phyloP scores from a whole-genome alignment of 2,329 filamentous ascomycete genomes.

The Penicillium sp. region DNA sequence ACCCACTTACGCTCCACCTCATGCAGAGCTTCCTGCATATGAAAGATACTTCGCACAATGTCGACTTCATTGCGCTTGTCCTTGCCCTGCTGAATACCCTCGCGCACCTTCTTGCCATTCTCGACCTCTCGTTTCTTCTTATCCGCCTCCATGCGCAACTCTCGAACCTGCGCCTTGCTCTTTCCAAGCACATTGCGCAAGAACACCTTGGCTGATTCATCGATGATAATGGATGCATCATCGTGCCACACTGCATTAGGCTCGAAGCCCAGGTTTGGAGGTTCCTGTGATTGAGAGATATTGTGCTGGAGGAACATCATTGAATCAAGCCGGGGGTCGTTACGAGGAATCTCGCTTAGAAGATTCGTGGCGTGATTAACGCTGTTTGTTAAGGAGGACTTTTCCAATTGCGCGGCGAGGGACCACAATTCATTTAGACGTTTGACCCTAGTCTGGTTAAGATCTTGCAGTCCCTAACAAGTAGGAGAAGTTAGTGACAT shows the following conservation, averaged over 20 bases:
- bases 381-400: constrained; percentile 73
- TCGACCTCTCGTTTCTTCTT: constrained; percentile 86
- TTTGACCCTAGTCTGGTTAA: constrained; percentile 83
- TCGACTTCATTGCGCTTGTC: constrained; percentile 89
- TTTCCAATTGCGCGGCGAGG: constrained; percentile 76
- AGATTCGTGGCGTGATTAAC: constrained; percentile 72
- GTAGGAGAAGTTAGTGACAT: constrained; percentile 3
- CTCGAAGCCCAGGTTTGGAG: constrained; percentile 82
- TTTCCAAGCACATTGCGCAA: constrained; percentile 89
- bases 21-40: constrained; percentile 81
- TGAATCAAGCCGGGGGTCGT: constrained; percentile 85
- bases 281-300: constrained; percentile 77
- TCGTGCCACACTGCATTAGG: constrained; percentile 97
- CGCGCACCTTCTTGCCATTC: constrained; percentile 69
- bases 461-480: constrained; percentile 72
- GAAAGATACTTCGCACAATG: constrained; percentile 79
- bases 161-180: constrained; percentile 80
- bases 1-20: constrained; percentile 80
- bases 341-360: constrained; percentile 78
- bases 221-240: constrained; percentile 80
- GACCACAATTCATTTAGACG: constrained; percentile 87
- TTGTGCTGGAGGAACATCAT: constrained; percentile 99
- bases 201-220: constrained; percentile 86
- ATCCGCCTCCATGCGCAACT: constrained; percentile 80
- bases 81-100: constrained; percentile 76